Evolutionary conservation across 2,329 filamentous ascomycete species (phyloP), one percentile per base, ranked within the genome.

Genomic region (Claviceps monticola): DNA sequence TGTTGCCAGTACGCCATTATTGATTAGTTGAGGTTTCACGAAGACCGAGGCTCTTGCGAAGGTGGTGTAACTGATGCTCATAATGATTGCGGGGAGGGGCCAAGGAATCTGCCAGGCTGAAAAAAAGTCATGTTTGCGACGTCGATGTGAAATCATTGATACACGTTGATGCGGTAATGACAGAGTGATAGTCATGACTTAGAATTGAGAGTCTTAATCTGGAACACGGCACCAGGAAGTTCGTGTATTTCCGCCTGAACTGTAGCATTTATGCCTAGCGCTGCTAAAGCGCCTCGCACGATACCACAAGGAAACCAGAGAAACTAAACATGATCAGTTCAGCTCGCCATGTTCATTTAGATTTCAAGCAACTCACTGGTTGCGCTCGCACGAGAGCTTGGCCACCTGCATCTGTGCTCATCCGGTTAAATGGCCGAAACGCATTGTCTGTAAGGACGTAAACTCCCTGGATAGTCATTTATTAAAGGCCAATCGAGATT

Each of bases 251-350:
- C 93, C 4, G 89, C 93, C 60, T 95, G 87, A 1, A 98, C 91
- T 1, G 84, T 94, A 9, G 90, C 90, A 60, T 83, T 84, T 60
- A 97, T 89, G 5, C 91, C 93, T 72, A 98, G 74, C 49, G 85
- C 89, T n/a, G 89, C 84, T 48, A 98, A 71, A n/a, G 88, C 89
- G 34, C 93, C 93, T 53, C 91, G 79, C 55, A 98, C 87, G 48
- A 98, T 78, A 46, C 93, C 93, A 60, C 90, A 95, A 7, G 93
- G 93, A 62, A 97, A 96, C 79, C 88, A 96, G 14, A 98, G 74
- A 66, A 94, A 96, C 85, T 94, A 54, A 17, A 39, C n/a, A 11
- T 26, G 6, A 19, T 54, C 11, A 29, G 23, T 26, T 17, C 48
- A 14, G 39, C 26, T 36, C 16, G 11, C n/a, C n/a, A 36, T 8